Percentiles rank a stretch among this genome's conserved stretches.
Evolutionary conservation across 371 early-diverging fungal species (phyloP).

Genomic region (Nematocida sp.): DNA sequence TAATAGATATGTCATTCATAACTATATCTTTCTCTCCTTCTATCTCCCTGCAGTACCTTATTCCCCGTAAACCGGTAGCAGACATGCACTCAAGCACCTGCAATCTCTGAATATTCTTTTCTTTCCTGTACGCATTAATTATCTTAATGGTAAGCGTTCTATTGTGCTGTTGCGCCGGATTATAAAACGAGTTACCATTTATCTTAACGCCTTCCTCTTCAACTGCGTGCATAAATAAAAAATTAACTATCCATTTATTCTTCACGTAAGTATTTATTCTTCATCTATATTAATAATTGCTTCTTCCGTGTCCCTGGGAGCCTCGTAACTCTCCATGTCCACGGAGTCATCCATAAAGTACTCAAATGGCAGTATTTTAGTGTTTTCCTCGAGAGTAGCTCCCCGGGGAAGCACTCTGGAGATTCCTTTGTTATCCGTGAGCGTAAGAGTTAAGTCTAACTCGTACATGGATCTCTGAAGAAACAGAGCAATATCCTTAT

Average conservation of each 20-base stretch:
- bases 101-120: slow-evolving; percentile 66
- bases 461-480: slow-evolving; percentile 32
- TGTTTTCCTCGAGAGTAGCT: slow-evolving; percentile 2
- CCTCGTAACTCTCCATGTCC: slow-evolving; percentile 14
- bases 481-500: slow-evolving; percentile 26
- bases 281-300: not conserved
- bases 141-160: slow-evolving; percentile 72
- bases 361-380: slow-evolving; percentile 35
- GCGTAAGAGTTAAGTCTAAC: slow-evolving; percentile 22
- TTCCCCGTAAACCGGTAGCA: slow-evolving; percentile 91
- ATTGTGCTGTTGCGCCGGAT: slow-evolving; percentile 93
- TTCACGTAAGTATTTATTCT: not conserved
- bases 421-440: slow-evolving; percentile 37
- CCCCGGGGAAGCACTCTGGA: slow-evolving; percentile 22
- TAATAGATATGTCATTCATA: slow-evolving; percentile 82
- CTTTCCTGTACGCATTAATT: slow-evolving; percentile 60
- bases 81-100: slow-evolving; percentile 90
- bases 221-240: not conserved
- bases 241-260: not conserved
- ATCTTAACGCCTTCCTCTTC: slow-evolving; percentile 46
- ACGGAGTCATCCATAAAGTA: slow-evolving; percentile 29
- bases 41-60: slow-evolving; percentile 93
- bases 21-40: slow-evolving; percentile 73
- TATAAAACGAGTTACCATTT: slow-evolving; percentile 80
- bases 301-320: not conserved